Evolutionary conservation across 2,329 filamentous ascomycete genomes (phyloP).

Genomic region (Chaetomium olivaceum): DNA sequence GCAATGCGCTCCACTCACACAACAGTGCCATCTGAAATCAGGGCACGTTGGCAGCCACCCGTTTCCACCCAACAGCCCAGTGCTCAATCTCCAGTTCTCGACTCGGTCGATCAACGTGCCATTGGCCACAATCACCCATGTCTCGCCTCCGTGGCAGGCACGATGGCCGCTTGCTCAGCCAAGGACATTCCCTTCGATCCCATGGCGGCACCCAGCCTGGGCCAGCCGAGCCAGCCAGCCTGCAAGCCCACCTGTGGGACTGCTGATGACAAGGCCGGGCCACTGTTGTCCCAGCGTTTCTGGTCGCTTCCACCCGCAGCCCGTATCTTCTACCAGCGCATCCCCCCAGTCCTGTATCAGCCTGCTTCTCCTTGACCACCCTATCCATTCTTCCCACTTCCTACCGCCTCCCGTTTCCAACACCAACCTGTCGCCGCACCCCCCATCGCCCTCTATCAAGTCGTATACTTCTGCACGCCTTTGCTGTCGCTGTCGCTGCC

Average conservation of each 20-base stretch:
- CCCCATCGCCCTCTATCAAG: slow-evolving; percentile 22
- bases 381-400: slow-evolving; percentile 2
- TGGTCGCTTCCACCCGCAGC: slow-evolving; percentile 33
- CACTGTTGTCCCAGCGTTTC: slow-evolving; percentile 30
- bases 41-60: slow-evolving; percentile 20
- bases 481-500: slow-evolving; percentile 27
- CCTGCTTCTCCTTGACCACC: slow-evolving; percentile 14
- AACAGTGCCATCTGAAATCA: slow-evolving; percentile 23
- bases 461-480: slow-evolving; percentile 33
- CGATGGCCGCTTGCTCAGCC: slow-evolving; percentile 15
- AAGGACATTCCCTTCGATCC: slow-evolving; percentile 29
- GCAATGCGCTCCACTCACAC: slow-evolving; percentile 16
- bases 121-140: slow-evolving; percentile 25
- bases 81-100: slow-evolving; percentile 21
- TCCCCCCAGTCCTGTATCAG: slow-evolving; percentile 15
- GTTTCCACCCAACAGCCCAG: slow-evolving; percentile 23
- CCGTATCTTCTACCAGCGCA: slow-evolving; percentile 28
- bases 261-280: slow-evolving; percentile 27
- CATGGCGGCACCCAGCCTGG: slow-evolving; percentile 25
- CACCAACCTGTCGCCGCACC: slow-evolving; percentile 18
- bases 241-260: neutral
- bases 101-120: slow-evolving; percentile 23
- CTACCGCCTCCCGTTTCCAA: slow-evolving; percentile 27
- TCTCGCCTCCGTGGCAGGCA: slow-evolving; percentile 29
- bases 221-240: slow-evolving; percentile 3